phyloP scores from a whole-genome alignment of 352 stramenopile species.

The Peronospora belbahrii region DNA sequence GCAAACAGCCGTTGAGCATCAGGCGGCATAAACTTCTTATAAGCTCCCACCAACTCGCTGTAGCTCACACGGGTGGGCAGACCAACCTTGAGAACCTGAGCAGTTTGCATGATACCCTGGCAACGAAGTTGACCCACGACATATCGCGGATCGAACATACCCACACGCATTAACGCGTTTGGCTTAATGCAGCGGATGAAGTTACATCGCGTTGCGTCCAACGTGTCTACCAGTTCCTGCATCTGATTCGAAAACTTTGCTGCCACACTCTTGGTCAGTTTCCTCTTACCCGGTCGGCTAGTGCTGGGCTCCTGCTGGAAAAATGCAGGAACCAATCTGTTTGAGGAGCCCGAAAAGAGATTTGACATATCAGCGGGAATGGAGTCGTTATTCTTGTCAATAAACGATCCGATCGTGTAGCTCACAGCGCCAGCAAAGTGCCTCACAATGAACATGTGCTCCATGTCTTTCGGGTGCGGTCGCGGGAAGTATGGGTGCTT shows the following conservation, averaged over 20 bases:
- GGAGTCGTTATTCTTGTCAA: slow-evolving; percentile 90
- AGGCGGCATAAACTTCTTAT: slow-evolving; percentile 69
- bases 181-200: slow-evolving; percentile 91
- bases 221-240: slow-evolving; percentile 79
- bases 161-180: slow-evolving; percentile 70
- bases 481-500: slow-evolving; percentile 82
- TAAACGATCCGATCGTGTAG: slow-evolving; percentile 87
- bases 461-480: slow-evolving; percentile 85
- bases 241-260: slow-evolving; percentile 84
- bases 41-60: slow-evolving; percentile 79
- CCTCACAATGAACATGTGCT: slow-evolving; percentile 85
- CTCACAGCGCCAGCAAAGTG: slow-evolving; percentile 87
- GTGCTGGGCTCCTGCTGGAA: slow-evolving; percentile 60
- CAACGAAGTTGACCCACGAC: slow-evolving; percentile 86
- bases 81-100: slow-evolving; percentile 86
- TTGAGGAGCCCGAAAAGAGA: slow-evolving; percentile 69
- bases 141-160: slow-evolving; percentile 81
- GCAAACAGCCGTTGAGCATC: slow-evolving; percentile 70
- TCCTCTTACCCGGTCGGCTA: slow-evolving; percentile 64
- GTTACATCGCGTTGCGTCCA: slow-evolving; percentile 79
- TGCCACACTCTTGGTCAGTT: slow-evolving; percentile 61
- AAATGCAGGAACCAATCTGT: slow-evolving; percentile 52
- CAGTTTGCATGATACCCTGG: slow-evolving; percentile 85
- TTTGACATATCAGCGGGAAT: slow-evolving; percentile 78
- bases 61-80: slow-evolving; percentile 87